A percentile compares a stretch with the other conserved stretches of the same genome.
phyloP scores from a whole-genome alignment of 2,329 filamentous ascomycete genomes.

The Cytospora schulzeri region DNA sequence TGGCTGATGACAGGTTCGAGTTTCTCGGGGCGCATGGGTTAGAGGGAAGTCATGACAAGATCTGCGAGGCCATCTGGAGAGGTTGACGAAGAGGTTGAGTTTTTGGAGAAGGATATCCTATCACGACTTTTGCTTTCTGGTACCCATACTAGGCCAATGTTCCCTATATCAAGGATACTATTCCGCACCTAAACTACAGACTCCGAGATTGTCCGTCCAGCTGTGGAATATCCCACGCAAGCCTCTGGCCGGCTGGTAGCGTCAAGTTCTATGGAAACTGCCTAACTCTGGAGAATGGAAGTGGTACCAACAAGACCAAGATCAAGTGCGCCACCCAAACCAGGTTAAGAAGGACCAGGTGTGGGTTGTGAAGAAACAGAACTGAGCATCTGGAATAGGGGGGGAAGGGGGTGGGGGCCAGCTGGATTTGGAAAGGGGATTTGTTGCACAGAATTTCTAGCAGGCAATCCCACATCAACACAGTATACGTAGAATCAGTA shows the following conservation, averaged over 20 bases:
- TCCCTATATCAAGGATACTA: too few species aligned
- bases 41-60: conserved; percentile 5
- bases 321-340: conserved; percentile 19
- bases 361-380: conserved; percentile 19
- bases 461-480: not conserved
- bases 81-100: not conserved
- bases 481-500: not conserved
- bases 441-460: not conserved
- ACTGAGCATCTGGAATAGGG: too few species aligned
- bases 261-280: conserved; percentile 15
- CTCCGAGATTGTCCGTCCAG: not conserved
- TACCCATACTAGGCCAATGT: too few species aligned
- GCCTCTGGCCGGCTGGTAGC: not conserved
- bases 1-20: not conserved
- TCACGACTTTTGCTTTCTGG: too few species aligned
- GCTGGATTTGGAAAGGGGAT: not conserved
- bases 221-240: not conserved
- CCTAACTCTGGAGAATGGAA: conserved; percentile 15
- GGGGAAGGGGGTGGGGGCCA: too few species aligned
- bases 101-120: not conserved
- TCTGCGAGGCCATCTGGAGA: conserved; percentile 4
- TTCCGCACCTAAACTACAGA: too few species aligned
- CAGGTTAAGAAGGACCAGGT: conserved; percentile 13
- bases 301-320: conserved; percentile 5
- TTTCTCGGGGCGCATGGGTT: not conserved